phyloP scores from a whole-genome alignment of 2,329 filamentous ascomycete species.

The Trichoderma lentiforme region DNA sequence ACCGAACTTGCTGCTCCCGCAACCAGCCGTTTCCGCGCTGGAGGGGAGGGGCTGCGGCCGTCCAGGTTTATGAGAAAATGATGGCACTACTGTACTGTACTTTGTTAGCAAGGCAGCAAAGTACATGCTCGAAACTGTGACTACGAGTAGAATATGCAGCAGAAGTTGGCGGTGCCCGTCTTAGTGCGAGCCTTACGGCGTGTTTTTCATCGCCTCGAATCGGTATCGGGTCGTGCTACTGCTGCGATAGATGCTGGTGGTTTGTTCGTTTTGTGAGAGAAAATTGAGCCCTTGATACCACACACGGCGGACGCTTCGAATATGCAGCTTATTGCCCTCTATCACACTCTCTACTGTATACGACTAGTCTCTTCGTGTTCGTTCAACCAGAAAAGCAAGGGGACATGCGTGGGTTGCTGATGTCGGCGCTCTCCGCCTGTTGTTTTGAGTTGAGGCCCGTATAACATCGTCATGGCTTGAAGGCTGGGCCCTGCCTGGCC shows the following conservation, averaged over 20 bases:
- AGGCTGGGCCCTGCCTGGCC: neutral
- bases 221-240: neutral
- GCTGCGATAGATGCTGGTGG: neutral
- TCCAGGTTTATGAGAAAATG: neutral
- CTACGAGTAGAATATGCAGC: neutral
- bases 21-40: constrained; percentile 14
- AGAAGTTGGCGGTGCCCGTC: neutral
- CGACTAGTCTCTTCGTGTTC: neutral
- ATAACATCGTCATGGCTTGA: neutral
- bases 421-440: neutral
- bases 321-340: constrained; percentile 2
- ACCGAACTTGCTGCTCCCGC: constrained; percentile 14
- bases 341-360: neutral
- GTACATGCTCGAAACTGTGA: too few relatives aligned
- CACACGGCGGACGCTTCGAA: neutral
- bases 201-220: neutral
- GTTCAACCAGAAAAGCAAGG: neutral
- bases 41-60: constrained; percentile 7
- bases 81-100: neutral
- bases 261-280: neutral
- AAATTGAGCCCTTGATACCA: neutral
- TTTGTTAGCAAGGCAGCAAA: neutral
- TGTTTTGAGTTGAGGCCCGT: neutral
- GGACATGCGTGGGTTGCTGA: neutral
- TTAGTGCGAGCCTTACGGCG: neutral